Conservation (phyloP, 2,329 filamentous ascomycete genomes). For the Akanthomyces lecanii region DNA sequence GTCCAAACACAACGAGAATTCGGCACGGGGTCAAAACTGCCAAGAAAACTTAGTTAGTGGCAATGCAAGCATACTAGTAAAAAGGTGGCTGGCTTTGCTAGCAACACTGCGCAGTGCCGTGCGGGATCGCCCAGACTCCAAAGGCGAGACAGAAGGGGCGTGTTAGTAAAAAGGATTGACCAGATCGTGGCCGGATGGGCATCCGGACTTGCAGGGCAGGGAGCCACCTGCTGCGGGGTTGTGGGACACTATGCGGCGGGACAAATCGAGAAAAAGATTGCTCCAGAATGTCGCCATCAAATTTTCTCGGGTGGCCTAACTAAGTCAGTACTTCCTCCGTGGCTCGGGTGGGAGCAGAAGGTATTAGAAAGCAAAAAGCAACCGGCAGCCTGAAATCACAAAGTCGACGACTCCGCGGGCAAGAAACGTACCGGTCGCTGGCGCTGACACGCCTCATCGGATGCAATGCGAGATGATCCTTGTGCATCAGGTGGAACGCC, state of each 20-base stretch:
- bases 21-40: not conserved
- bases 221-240: not conserved
- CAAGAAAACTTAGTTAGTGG: not conserved
- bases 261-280: not conserved
- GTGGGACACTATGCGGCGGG: not conserved
- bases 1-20: not conserved
- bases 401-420: not conserved
- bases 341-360: not conserved
- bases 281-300: not conserved
- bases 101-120: not conserved
- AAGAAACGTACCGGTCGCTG: not conserved
- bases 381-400: too few species aligned
- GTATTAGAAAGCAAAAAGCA: not conserved
- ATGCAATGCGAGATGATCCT: not conserved
- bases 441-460: not conserved
- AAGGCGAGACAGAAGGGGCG: not conserved
- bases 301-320: not conserved
- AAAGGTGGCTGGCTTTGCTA: not conserved
- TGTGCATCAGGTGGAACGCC: not conserved
- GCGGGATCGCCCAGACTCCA: too few species aligned
- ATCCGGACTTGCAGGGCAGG: not conserved
- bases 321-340: too few species aligned
- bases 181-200: constrained; percentile 1
- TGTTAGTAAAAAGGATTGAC: not conserved
- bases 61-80: not conserved